Conservation (phyloP, 192 early-diverging fungal genomes). For the Borealophlyctis nickersoniae region DNA sequence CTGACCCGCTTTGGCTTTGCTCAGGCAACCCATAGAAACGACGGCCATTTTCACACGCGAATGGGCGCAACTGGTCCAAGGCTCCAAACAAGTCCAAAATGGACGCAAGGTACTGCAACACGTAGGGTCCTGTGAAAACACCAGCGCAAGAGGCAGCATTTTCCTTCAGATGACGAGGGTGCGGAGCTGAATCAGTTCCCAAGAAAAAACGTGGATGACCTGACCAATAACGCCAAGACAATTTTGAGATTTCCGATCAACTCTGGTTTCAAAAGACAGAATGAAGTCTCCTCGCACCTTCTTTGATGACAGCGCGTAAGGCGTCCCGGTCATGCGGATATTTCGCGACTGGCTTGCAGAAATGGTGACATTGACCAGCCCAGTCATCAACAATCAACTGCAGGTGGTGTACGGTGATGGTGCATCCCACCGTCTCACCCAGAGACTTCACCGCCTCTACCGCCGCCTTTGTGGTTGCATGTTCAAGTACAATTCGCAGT, state of each 20-base stretch:
- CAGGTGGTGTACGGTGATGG: slow-evolving; percentile 95
- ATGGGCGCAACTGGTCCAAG: slow-evolving; percentile 74
- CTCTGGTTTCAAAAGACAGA: not conserved
- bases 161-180: slow-evolving; percentile 85
- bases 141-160: slow-evolving; percentile 75
- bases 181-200: slow-evolving; percentile 95
- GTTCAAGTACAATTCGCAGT: slow-evolving; percentile 93
- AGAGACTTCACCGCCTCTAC: slow-evolving; percentile 89
- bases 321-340: slow-evolving; percentile 88
- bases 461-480: slow-evolving; percentile 91
- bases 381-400: slow-evolving; percentile 92
- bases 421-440: slow-evolving; percentile 88
- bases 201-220: slow-evolving; percentile 96
- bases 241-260: slow-evolving; percentile 2
- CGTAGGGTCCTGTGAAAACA: slow-evolving; percentile 86
- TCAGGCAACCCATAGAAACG: slow-evolving; percentile 76
- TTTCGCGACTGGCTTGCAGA: slow-evolving; percentile 99
- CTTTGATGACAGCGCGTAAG: slow-evolving; percentile 72
- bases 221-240: slow-evolving; percentile 6
- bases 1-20: slow-evolving; percentile 27
- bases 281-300: slow-evolving; percentile 46
- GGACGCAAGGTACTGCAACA: slow-evolving; percentile 83
- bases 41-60: slow-evolving; percentile 83
- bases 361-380: slow-evolving; percentile 95
- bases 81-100: slow-evolving; percentile 82